Evolutionary conservation across 306 rosid genomes (phyloP).

Genomic region (Citrullus colocynthis): DNA sequence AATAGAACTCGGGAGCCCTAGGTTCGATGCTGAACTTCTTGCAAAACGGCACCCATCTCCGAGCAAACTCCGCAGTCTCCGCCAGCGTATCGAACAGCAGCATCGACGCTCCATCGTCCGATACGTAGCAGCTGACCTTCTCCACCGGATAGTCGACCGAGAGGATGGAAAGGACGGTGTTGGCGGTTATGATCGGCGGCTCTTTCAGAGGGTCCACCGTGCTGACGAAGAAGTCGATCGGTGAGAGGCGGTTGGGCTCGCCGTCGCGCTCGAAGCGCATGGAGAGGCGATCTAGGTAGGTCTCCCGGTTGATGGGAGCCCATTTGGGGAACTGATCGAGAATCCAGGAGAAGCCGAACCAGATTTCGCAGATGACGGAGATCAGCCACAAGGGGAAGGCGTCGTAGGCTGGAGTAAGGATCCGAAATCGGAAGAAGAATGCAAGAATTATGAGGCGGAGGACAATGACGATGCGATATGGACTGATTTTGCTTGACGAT

Average conservation of each 20-base stretch:
- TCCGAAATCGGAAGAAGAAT: conserved; percentile 72
- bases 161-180: conserved; percentile 70
- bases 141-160: conserved; percentile 83
- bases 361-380: conserved; percentile 76
- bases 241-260: conserved; percentile 38
- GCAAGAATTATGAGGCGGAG: conserved; percentile 50
- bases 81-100: conserved; percentile 57
- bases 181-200: conserved; percentile 82
- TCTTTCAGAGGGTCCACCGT: conserved; percentile 86
- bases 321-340: conserved; percentile 90
- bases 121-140: conserved; percentile 70
- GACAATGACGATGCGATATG: conserved; percentile 84
- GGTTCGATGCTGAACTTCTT: conserved; percentile 66
- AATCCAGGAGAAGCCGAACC: conserved; percentile 86
- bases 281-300: conserved; percentile 75
- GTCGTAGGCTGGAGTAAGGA: conserved; percentile 64
- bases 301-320: conserved; percentile 71
- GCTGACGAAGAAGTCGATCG: conserved; percentile 67
- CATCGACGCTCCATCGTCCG: conserved; percentile 94
- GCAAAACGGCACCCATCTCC: conserved; percentile 90
- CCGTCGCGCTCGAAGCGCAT: conserved; percentile 62
- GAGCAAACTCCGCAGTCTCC: conserved; percentile 80
- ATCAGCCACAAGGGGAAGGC: conserved; percentile 72
- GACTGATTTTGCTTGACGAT: conserved; percentile 67
- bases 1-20: conserved; percentile 85